Percentiles rank a stretch among this genome's conserved stretches.
phyloP scores from a whole-genome alignment of 257 asterid genomes.

The Echium plantagineum region DNA sequence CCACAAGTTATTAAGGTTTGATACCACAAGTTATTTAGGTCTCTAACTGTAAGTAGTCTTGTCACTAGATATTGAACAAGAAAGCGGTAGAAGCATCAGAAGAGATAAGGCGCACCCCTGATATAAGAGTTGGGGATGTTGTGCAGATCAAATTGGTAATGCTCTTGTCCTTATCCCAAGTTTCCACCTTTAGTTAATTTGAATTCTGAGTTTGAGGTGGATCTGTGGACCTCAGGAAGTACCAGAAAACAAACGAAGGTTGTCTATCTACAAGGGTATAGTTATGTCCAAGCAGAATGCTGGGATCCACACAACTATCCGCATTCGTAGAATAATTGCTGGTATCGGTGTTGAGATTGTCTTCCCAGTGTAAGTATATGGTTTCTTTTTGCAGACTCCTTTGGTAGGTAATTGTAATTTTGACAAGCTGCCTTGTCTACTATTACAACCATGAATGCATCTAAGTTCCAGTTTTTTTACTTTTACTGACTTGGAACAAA shows the following conservation, averaged over 20 bases:
- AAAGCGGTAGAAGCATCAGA: constrained; percentile 75
- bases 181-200: background rate
- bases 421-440: background rate
- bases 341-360: constrained; percentile 96
- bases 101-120: constrained; percentile 59
- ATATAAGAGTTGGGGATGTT: constrained; percentile 73
- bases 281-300: constrained; percentile 86
- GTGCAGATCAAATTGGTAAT: constrained; percentile 82
- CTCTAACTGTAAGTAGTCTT: constrained; percentile 6
- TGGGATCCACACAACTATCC: constrained; percentile 91
- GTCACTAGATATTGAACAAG: constrained; percentile 61
- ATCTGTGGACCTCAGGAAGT: constrained; percentile 48
- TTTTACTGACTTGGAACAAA: too few relatives aligned
- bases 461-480: background rate
- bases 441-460: background rate
- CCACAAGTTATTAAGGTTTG: background rate
- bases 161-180: constrained; percentile 1
- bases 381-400: background rate
- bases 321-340: constrained; percentile 78
- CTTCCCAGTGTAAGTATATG: constrained; percentile 71
- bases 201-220: background rate
- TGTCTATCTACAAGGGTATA: constrained; percentile 82
- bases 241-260: constrained; percentile 66
- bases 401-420: background rate
- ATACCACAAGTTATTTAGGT: background rate